Base-by-base conservation (phyloP, 805 yeast genomes). In the Schizosaccharomyces japonicus region DNA sequence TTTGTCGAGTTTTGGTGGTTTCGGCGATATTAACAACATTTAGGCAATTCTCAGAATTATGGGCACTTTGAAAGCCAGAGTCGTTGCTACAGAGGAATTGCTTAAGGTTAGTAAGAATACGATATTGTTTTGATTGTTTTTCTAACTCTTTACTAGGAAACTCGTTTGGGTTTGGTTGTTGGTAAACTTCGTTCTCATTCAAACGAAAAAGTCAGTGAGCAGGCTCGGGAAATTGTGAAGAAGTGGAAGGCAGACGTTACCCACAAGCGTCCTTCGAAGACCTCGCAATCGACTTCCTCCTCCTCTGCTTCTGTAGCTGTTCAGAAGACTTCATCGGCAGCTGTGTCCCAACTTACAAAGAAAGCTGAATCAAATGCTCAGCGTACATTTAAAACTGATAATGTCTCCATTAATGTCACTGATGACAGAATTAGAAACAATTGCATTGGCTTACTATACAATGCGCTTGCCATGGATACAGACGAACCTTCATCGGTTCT, bases 81-180 rank as follows among this genome's bases (percentile, higher is more conserved):
- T 36, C 7, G 42, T 36, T 36, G 42, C 42, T 19, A 36, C 42
- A 2, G 42, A 36, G 27, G 42, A 36, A 36, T 36, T 36, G 23
- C 10, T 36, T 15, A 36, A 36, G 42, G 42, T 36, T 19, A 32
- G n/a, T 32, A 15, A 21, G 36, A 32, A 10, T 32, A 15, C 8
- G 17, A 11, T 2, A 15, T 5, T 5, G 11, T 5, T 3, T 31
- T 31, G 4, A 31, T 31, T 3, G 4, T 34, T 23, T 5, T 34
- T 2, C 21, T 36, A 15, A 34, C 13, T 5, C 26, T 17, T 3
- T 13, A 15, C 25, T 48, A 63, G 66, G 93, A 87, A 57, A 90
- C 98, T 6, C 84, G 83, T 61, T 87, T 90, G n/a, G 98, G 98
- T 53, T 87, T 90, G 15, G 87, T 85, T 6, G 95, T 90, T 39